Percentiles rank a stretch among this genome's conserved stretches.
phyloP scores from a whole-genome alignment of 129 eudicot species.

The Lonicera japonica region DNA sequence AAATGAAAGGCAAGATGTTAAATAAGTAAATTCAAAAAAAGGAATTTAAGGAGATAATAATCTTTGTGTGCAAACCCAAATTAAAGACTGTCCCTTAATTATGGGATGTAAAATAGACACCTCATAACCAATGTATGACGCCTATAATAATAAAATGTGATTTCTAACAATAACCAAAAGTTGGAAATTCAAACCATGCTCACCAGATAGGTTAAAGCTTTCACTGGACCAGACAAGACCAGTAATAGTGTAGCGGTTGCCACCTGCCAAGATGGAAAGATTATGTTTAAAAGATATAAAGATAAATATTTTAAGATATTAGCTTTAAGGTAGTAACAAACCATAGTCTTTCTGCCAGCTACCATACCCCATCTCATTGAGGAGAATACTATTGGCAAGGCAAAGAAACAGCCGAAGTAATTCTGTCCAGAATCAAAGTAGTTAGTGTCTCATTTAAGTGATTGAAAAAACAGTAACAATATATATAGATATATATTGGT shows the following conservation, averaged over 20 bases:
- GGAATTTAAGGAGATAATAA: no score
- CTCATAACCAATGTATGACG: not conserved
- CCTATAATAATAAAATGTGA: no score
- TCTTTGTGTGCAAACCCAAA: no score
- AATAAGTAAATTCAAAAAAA: no score
- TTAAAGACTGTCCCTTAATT: no score
- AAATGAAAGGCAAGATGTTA: not conserved
- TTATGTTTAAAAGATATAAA: not conserved
- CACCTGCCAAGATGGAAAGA: conserved; percentile 38
- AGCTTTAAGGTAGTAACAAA: conserved; percentile 8
- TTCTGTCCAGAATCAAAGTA: conserved; percentile 41
- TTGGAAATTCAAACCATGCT: conserved; percentile 16
- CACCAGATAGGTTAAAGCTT: conserved; percentile 79
- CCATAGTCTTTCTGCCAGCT: conserved; percentile 92
- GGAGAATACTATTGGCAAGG: conserved; percentile 89
- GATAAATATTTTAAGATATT: not conserved
- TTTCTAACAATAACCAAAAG: not conserved
- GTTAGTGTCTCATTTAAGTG: not conserved
- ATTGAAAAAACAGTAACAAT: not conserved
- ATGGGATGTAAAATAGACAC: no score
- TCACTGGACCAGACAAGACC: conserved; percentile 84
- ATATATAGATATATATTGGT: not conserved
- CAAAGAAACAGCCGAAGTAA: conserved; percentile 89
- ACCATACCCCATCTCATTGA: conserved; percentile 83
- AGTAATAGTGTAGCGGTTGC: conserved; percentile 75